Evolutionary conservation across 2,329 filamentous ascomycete genomes (phyloP).

Genomic region (Penicillium nordicum): DNA sequence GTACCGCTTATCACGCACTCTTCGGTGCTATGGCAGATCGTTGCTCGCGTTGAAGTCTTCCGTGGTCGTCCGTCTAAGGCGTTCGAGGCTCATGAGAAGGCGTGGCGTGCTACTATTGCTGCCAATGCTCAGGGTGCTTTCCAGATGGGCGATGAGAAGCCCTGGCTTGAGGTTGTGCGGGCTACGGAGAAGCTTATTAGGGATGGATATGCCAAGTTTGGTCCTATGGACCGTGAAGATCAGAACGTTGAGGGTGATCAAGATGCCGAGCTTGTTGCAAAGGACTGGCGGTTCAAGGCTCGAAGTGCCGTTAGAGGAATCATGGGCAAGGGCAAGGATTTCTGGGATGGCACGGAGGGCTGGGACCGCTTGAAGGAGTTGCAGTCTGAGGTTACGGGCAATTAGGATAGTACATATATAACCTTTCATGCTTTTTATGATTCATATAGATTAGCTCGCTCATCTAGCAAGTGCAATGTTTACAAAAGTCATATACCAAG

Average conservation of each 20-base stretch:
- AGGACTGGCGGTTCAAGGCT: constrained; percentile 84
- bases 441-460: neutral
- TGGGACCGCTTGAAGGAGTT: constrained; percentile 40
- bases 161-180: constrained; percentile 70
- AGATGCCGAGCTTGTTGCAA: constrained; percentile 62
- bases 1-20: constrained; percentile 80
- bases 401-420: constrained; percentile 15
- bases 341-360: constrained; percentile 68
- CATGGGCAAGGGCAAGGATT: constrained; percentile 74
- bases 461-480: neutral
- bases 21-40: constrained; percentile 70
- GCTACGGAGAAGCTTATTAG: constrained; percentile 74
- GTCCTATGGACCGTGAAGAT: constrained; percentile 56
- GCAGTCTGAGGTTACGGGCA: constrained; percentile 36
- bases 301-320: constrained; percentile 79
- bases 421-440: constrained; percentile 7
- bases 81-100: constrained; percentile 81
- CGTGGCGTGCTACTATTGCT: constrained; percentile 69
- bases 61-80: constrained; percentile 66
- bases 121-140: constrained; percentile 44
- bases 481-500: constrained; percentile 4
- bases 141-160: constrained; percentile 56
- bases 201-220: constrained; percentile 77
- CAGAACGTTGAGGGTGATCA: constrained; percentile 44
- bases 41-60: constrained; percentile 71